A percentile compares a stretch with the other conserved stretches of the same genome.
phyloP scores from a whole-genome alignment of 768 basidiomycete species.

The Candolleomyces efflorescens region DNA sequence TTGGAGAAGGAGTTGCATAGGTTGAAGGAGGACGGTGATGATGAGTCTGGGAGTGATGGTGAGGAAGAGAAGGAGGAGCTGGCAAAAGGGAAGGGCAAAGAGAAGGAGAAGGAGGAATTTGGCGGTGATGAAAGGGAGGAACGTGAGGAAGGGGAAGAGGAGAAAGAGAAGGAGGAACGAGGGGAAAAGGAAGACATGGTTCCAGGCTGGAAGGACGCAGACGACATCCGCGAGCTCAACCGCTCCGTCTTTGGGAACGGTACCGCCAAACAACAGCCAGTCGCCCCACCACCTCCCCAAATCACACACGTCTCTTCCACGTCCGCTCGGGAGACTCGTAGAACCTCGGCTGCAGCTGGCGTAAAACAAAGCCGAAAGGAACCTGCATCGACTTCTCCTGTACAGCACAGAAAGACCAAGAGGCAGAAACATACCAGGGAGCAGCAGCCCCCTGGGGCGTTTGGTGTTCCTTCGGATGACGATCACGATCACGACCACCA shows the following conservation, averaged over 20 bases:
- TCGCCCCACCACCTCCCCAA: background rate
- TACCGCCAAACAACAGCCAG: background rate
- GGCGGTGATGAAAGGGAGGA: slow-evolving; percentile 12
- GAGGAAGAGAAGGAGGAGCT: slow-evolving; percentile 18
- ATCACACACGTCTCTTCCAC: too few species aligned
- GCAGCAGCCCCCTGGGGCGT: slow-evolving; percentile 43
- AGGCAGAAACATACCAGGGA: slow-evolving; percentile 13
- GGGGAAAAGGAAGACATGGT: background rate
- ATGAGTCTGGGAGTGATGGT: background rate
- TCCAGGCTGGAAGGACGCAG: slow-evolving; percentile 4
- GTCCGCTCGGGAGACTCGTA: background rate
- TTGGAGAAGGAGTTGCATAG: too few species aligned
- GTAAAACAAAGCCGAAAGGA: slow-evolving; percentile 6
- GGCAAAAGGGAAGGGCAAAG: too few species aligned
- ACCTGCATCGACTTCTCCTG: too few species aligned
- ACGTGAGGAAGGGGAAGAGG: background rate
- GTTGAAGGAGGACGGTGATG: too few species aligned
- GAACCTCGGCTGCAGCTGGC: background rate
- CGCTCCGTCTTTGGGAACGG: slow-evolving; percentile 25
- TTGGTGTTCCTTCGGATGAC: slow-evolving; percentile 28
- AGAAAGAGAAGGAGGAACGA: slow-evolving; percentile 10
- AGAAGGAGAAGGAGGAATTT: slow-evolving; percentile 14
- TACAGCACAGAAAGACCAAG: too few species aligned
- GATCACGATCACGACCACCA: slow-evolving; percentile 18
- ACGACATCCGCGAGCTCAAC: slow-evolving; percentile 18